Evolutionary conservation across 306 rosid species (phyloP), one percentile per base, ranked within the genome.

Genomic region (Begonia peltatifolia): DNA sequence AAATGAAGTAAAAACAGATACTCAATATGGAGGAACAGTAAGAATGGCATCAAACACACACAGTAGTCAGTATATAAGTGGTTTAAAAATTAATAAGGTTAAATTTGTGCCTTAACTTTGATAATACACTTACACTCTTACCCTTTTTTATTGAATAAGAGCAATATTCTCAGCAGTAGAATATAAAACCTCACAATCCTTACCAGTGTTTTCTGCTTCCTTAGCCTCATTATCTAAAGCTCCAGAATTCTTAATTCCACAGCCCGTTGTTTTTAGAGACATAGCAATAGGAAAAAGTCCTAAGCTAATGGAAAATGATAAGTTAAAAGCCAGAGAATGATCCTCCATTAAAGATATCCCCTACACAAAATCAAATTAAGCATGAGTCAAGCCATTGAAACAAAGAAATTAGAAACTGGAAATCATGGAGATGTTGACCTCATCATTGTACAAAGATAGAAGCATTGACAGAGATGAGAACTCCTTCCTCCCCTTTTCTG

Each of bases 211-310:
- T 67, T 86, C 96, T 50, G 58, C 55, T 66, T 83, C 92, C 60
- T 73, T 84, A 30, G 79, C 83, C 58, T 83, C 85, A 70, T 80
- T 92, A 67, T 85, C 95, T 49, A 80, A 83, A 68, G 82, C 80
- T 69, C 56, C 94, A 65, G 86, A 73, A 60, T 63, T 83, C 73
- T 71, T 83, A 42, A 90, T 83, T 70, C 95, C 99, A 69, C 95
- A 86, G 50, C 94, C 71, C 47, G 71, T 79, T 46, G 99, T 79
- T 73, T 81, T 73, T 74, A 92, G 65, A 71, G 87, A 77, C 68
- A 86, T 63, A 53, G 85, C 74, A 56, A 81, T 82, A 57, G 99
- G 97, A 51, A 90, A 82, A 75, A 92, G 94, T 50, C 99, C 99
- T 69, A 86, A 68, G 78, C 99, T 86, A 42, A 75, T 63, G 58